Evolutionary conservation across 768 basidiomycete genomes (phyloP).

Genomic region (Xerocomellus intermedius): DNA sequence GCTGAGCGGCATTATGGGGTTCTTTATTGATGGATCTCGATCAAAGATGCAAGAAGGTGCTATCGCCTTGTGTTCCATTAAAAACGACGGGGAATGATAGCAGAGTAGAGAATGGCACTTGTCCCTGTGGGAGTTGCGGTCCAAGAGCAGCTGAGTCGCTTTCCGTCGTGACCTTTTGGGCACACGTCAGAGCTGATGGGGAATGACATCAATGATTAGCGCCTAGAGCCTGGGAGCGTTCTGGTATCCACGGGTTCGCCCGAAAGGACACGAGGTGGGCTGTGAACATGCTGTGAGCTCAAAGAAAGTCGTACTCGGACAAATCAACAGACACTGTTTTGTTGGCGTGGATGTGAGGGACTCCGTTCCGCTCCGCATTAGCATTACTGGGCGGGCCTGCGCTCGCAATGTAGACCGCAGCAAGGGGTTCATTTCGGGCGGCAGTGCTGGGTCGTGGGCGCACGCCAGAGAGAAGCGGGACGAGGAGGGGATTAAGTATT

Average conservation of each 20-base stretch:
- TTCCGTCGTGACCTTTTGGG: no score
- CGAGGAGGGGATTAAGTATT: no score
- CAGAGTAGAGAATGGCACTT: not conserved
- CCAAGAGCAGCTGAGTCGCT: no score
- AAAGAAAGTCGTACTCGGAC: no score
- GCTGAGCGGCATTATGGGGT: not conserved
- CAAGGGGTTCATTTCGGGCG: no score
- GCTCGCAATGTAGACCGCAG: no score
- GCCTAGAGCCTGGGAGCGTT: conserved; percentile 9
- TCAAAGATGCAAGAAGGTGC: not conserved
- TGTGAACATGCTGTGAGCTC: no score
- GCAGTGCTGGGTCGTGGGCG: no score
- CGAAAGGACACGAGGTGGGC: not conserved
- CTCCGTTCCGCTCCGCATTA: no score
- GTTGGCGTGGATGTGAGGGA: not conserved
- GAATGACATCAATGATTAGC: conserved; percentile 14
- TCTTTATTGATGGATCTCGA: not conserved
- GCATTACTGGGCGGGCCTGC: no score
- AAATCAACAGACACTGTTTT: not conserved
- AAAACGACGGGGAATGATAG: no score
- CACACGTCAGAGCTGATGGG: not conserved
- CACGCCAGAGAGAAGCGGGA: no score
- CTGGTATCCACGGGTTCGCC: not conserved
- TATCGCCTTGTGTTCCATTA: not conserved
- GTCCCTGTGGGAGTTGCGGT: not conserved